A percentile compares a stretch with the other conserved stretches of the same genome.
Conservation (phyloP, 805 yeast species). For the Candida taoyuanica region DNA sequence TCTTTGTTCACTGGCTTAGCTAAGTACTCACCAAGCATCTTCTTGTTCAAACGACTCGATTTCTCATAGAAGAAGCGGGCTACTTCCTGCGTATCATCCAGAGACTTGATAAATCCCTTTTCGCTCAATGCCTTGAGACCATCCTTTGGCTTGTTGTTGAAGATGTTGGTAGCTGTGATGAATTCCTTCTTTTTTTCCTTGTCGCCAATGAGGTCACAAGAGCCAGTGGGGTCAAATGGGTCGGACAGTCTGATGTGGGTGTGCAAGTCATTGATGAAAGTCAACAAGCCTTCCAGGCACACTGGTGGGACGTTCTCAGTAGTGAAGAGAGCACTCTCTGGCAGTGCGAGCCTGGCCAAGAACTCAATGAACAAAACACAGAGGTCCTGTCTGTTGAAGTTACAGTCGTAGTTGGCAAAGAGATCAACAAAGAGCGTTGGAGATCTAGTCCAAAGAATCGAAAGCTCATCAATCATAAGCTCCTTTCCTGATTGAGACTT, state of each 20-base stretch:
- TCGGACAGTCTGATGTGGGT: constrained; percentile 33
- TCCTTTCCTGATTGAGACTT: constrained; percentile 53
- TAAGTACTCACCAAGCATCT: constrained; percentile 77
- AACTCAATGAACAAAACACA: constrained; percentile 62
- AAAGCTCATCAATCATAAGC: constrained; percentile 75
- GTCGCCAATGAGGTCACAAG: constrained; percentile 24
- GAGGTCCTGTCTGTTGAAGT: constrained; percentile 78
- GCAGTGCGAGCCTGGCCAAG: constrained; percentile 72
- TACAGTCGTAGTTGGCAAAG: constrained; percentile 86
- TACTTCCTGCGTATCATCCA: constrained; percentile 52
- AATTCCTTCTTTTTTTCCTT: constrained; percentile 64
- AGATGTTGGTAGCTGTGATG: constrained; percentile 64
- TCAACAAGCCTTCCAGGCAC: constrained; percentile 81
- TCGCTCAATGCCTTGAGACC: constrained; percentile 67
- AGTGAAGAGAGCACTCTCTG: constrained; percentile 75
- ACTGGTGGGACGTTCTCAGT: constrained; percentile 90
- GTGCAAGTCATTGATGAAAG: constrained; percentile 60
- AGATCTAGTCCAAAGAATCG: constrained; percentile 76
- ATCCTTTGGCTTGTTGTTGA: constrained; percentile 73
- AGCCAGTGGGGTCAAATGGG: constrained; percentile 17
- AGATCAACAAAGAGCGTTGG: constrained; percentile 72
- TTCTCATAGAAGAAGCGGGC: constrained; percentile 74
- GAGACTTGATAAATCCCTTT: constrained; percentile 54
- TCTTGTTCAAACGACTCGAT: constrained; percentile 82
- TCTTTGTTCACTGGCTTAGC: constrained; percentile 68